These are phyloP conservation scores for Tagetes erecta DNA, from an alignment of 129 eudicot species.

Conservation along the genomic window DNA sequence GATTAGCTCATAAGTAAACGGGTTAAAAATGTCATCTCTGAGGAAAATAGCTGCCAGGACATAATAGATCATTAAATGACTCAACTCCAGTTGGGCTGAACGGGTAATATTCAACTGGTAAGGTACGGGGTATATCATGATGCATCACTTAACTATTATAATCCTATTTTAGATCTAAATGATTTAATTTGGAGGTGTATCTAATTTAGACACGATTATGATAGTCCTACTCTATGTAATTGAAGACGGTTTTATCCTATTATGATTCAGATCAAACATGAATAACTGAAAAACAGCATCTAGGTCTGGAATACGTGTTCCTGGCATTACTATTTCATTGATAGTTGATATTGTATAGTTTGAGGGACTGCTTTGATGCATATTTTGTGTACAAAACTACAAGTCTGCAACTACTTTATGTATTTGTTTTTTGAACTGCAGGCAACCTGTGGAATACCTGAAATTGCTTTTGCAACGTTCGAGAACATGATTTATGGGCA, in stretches of 20 bases:
- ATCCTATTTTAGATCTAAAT: not conserved
- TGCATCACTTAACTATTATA: not conserved
- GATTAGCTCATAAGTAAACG: not conserved
- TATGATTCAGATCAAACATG: not conserved
- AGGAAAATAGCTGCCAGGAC: slow-evolving; percentile 8
- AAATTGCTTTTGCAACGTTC: slow-evolving; percentile 82
- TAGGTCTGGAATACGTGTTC: slow-evolving; percentile 2
- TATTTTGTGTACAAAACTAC: not conserved
- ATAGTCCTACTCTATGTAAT: not conserved
- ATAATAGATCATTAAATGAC: not conserved
- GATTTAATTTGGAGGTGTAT: not conserved
- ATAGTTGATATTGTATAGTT: not conserved
- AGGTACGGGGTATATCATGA: too few species aligned
- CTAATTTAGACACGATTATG: not conserved
- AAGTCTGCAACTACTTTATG: not conserved
- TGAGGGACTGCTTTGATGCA: slow-evolving; percentile 6
- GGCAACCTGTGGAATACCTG: slow-evolving; percentile 98
- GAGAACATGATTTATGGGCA: slow-evolving; percentile 97
- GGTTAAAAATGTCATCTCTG: not conserved
- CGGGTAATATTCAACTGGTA: not conserved
- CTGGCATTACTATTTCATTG: not conserved
- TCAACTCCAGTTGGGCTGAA: not conserved
- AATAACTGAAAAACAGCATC: slow-evolving; percentile 3
- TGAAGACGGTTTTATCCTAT: not conserved
- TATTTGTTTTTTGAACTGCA: slow-evolving; percentile 25